phyloP scores from a whole-genome alignment of 2,329 filamentous ascomycete species.

The Talaromyces sp. region DNA sequence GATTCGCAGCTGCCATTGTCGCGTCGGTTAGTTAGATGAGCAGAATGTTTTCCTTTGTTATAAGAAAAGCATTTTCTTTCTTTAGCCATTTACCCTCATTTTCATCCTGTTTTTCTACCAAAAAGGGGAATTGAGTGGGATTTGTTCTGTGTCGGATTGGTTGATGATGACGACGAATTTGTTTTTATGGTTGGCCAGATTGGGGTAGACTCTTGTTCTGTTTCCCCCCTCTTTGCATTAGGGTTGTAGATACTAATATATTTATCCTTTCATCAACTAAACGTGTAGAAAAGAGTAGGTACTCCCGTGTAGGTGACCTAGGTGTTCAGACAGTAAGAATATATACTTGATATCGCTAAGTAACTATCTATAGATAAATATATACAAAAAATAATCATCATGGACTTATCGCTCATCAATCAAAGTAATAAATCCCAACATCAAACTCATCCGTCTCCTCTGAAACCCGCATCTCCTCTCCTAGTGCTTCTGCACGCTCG shows the following conservation, averaged over 20 bases:
- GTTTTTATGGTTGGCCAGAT: background rate
- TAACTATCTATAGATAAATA: background rate
- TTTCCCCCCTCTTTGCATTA: constrained; percentile 15
- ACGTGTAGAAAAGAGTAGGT: background rate
- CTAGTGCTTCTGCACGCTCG: constrained; percentile 19
- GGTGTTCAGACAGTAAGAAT: background rate
- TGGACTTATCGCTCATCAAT: constrained; percentile 3
- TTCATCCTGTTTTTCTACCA: background rate
- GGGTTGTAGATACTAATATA: constrained; percentile 13
- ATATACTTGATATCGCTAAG: background rate
- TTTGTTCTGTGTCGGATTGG: background rate
- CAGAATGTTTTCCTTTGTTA: background rate
- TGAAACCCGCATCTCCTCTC: constrained; percentile 4
- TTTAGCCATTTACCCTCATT: background rate
- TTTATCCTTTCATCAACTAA: constrained; percentile 3
- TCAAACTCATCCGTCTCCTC: constrained; percentile 18
- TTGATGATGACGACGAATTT: constrained; percentile 13
- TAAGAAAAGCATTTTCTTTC: background rate
- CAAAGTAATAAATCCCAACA: constrained; percentile 16
- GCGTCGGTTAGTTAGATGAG: constrained; percentile 68
- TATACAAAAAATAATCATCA: background rate
- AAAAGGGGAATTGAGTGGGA: background rate
- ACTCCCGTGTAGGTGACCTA: background rate
- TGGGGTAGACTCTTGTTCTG: background rate
- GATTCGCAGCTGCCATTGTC: constrained; percentile 78